Base-by-base conservation (phyloP, 179 eudicot species). In the Beta macrorhiza region DNA sequence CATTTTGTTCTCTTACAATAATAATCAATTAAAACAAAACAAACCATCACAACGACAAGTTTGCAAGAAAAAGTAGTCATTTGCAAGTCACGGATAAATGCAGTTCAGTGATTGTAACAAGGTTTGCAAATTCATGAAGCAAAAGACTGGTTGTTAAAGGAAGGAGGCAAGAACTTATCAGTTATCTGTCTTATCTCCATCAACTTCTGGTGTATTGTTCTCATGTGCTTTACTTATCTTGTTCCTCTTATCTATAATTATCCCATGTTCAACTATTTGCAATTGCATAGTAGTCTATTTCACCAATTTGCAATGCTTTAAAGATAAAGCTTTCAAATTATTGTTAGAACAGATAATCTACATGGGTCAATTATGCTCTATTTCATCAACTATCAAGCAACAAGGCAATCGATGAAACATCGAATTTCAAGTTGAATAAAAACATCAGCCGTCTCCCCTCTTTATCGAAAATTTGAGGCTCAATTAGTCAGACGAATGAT, bases 61-160 rank as follows among this genome's bases (percentile, higher is more conserved):
- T 19, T 0, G 14, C 1, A 10, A 14, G 56, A 20, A 51, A 52
- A 25, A 19, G 15, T 9, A 2, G 44, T 22, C 37, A 20, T n/a
- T 72, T 72, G 76, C 42, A 20, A 72, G 76, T 72, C 9, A 52
- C 10, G 75, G 45, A 49, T 72, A n/a, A 58, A 20, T n/a, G 49
- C 55, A 17, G 13, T 49, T n/a, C 17, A 51, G 51, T n/a, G 32
- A 49, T 12, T 8, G 15, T 72, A 32, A 14, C 17, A 49, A 49
- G 17, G 37, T 49, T 72, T 14, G 42, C 58, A 72, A 37, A 49
- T 72, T 72, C 75, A 17, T 72, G 56, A 72, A 51, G 58, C 58
- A 11, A 22, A 29, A 72, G 22, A 19, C 56, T 44, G 14, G 55
- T 8, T 12, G 52, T 4, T 16, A 3, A 56, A n/a, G n/a, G n/a